Evolutionary conservation across 352 stramenopile species (phyloP), one percentile per base, ranked within the genome.

Genomic region (Phytopythium helicoides): DNA sequence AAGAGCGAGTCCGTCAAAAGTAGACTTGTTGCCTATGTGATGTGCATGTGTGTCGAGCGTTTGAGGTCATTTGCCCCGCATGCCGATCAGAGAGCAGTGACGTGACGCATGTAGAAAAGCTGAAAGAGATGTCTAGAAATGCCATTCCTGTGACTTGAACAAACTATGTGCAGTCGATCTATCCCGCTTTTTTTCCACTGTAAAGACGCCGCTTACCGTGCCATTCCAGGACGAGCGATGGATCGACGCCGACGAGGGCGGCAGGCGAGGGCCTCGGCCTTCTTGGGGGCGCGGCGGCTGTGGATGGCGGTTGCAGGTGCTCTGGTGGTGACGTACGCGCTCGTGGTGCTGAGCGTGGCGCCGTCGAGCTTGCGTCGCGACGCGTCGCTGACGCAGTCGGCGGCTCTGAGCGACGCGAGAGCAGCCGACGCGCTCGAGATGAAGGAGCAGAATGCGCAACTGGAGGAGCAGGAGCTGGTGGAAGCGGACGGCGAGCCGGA

Each of bases 261-360:
- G 41, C 41, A 47, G 41, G 21, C 41, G 41, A 19, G 41, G 21
- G 22, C 21, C 21, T 15, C 25, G 14, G 15, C 16, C 10, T 16
- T 16, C 25, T 23, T 25, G 23, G 23, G 23, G 22, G 42, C 22
- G 42, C 42, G 42, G 14, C 42, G 19, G 14, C 42, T 66, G 28
- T 77, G 64, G 67, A 28, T 71, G 7, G 56, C 64, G 26, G 37
- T 48, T 4, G 59, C 67, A 1, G 54, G 22, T 3, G 52, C 54
- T 11, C 56, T 81, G 1, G 39, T 81, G 26, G 21, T 69, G 11
- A 42, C 74, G 31, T 81, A 81, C 54, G 60, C 66, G 42, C 16
- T 67, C 39, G 68, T 81, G 38, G 50, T 79, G 34, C 47, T 76
- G 35, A 56, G 65, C 35, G 71, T 62, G 22, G 62, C 58, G 23